These are phyloP conservation scores for Paramyrothecium sp. DNA, from an alignment of 2,329 filamentous ascomycete genomes.

Conservation along the genomic window DNA sequence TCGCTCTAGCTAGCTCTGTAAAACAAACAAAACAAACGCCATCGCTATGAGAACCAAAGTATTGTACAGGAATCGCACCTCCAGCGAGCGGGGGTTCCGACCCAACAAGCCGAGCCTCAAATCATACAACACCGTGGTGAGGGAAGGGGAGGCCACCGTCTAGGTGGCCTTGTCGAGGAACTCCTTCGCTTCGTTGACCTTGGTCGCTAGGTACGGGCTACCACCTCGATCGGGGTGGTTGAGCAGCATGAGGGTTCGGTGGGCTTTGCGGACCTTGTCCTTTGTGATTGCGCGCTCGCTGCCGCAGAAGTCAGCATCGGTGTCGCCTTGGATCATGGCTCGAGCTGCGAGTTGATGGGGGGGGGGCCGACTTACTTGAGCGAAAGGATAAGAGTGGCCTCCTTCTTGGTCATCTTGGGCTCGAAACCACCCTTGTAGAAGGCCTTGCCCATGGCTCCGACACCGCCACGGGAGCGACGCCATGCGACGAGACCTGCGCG, in stretches of 20 bases:
- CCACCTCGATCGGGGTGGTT: conserved; percentile 98
- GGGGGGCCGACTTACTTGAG: conserved; percentile 64
- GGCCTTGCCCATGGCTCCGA: conserved; percentile 79
- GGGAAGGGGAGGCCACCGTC: background rate
- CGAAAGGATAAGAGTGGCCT: conserved; percentile 87
- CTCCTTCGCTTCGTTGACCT: conserved; percentile 98
- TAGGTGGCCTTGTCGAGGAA: conserved; percentile 71
- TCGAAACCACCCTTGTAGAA: conserved; percentile 99
- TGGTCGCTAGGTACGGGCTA: conserved; percentile 93
- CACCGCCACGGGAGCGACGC: conserved; percentile 74
- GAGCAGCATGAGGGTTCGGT: conserved; percentile 91
- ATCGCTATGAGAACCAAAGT: conserved; percentile 40
- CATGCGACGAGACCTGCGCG: conserved; percentile 89
- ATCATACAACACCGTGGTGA: conserved; percentile 5
- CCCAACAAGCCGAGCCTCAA: background rate
- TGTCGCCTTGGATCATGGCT: background rate
- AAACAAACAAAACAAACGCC: conserved; percentile 36
- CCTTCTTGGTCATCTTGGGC: conserved; percentile 85
- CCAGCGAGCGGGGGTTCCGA: conserved; percentile 17
- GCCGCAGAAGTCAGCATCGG: conserved; percentile 5
- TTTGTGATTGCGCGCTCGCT: conserved; percentile 87
- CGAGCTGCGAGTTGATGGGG: background rate
- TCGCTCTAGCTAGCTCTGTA: conserved; percentile 12
- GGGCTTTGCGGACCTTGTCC: conserved; percentile 92
- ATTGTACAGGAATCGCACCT: conserved; percentile 28